Conservation (phyloP, 2,329 filamentous ascomycete genomes). For the Dactylella cylindrospora region DNA sequence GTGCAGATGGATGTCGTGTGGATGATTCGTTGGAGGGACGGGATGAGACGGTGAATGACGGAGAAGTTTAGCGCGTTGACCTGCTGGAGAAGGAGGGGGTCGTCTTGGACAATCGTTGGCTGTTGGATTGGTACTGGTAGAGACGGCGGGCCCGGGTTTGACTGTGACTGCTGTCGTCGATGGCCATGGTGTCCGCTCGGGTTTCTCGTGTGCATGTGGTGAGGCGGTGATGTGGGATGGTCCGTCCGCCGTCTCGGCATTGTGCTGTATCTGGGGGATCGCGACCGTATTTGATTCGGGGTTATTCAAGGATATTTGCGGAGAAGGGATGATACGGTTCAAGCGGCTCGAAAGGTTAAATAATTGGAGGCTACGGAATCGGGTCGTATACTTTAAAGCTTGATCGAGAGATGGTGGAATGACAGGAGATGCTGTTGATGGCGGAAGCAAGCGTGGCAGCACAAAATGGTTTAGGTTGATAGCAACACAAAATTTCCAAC, state of each 20-base stretch:
- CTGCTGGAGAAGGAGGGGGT: constrained; percentile 27
- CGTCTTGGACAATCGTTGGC: constrained; percentile 32
- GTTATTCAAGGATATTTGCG: too few relatives aligned
- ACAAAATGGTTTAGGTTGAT: too few relatives aligned
- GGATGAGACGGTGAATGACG: constrained; percentile 23
- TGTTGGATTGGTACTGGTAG: constrained; percentile 30
- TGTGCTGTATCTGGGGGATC: not conserved
- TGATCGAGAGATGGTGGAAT: too few relatives aligned
- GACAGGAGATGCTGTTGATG: too few relatives aligned
- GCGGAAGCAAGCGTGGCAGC: too few relatives aligned
- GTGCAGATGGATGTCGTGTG: constrained; percentile 32
- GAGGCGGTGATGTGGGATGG: constrained; percentile 36
- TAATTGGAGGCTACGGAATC: too few relatives aligned
- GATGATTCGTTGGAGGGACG: constrained; percentile 20
- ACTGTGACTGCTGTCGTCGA: constrained; percentile 29
- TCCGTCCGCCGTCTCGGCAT: constrained; percentile 30
- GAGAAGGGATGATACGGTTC: too few relatives aligned
- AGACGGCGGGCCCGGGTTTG: constrained; percentile 28
- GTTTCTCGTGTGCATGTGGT: constrained; percentile 8
- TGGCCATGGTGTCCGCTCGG: constrained; percentile 13
- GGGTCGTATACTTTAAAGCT: too few relatives aligned
- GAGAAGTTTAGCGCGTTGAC: constrained; percentile 36
- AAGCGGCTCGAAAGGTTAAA: too few relatives aligned
- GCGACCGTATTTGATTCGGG: too few relatives aligned
- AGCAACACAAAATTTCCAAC: too few relatives aligned